phyloP scores from a whole-genome alignment of 1,139 yeast genomes.

The Wickerhamomyces sp. region DNA sequence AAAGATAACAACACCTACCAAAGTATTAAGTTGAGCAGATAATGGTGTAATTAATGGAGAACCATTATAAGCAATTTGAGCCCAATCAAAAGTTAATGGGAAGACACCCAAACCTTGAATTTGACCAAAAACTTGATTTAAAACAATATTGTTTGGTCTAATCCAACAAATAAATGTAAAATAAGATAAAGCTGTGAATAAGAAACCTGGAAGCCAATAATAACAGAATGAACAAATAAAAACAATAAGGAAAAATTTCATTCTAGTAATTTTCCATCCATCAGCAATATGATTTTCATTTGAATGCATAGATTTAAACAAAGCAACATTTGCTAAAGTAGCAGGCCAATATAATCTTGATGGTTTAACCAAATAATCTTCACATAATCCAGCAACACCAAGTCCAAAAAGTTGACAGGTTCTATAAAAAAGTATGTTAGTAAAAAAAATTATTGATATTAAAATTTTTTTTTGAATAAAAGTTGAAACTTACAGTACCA shows the following conservation, averaged over 20 bases:
- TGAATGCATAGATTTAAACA: conserved; percentile 57
- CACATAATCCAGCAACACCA: conserved; percentile 56
- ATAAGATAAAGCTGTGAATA: conserved; percentile 44
- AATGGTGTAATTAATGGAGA: conserved; percentile 69
- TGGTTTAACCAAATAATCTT: conserved; percentile 55
- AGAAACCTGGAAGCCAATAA: conserved; percentile 50
- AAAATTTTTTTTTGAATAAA: too few species aligned
- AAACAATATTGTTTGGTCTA: conserved; percentile 45
- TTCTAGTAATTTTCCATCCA: conserved; percentile 50
- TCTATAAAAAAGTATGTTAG: too few species aligned
- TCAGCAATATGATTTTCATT: conserved; percentile 54
- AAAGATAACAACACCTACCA: conserved; percentile 39
- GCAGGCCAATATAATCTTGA: conserved; percentile 67
- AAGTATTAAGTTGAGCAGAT: conserved; percentile 47
- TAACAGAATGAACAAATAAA: conserved; percentile 39
- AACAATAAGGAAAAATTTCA: conserved; percentile 38
- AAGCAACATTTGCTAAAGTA: conserved; percentile 36
- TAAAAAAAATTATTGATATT: too few species aligned
- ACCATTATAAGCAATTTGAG: conserved; percentile 50
- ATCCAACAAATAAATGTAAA: conserved; percentile 56
- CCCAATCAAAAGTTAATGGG: conserved; percentile 60
- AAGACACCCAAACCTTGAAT: conserved; percentile 56
- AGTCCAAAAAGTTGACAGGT: conserved; percentile 61
- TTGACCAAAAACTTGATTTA: conserved; percentile 60
- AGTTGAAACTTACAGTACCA: conserved; percentile 33